Evolutionary conservation across 768 basidiomycete species (phyloP).

Genomic region (Clitopilus hobsonii): DNA sequence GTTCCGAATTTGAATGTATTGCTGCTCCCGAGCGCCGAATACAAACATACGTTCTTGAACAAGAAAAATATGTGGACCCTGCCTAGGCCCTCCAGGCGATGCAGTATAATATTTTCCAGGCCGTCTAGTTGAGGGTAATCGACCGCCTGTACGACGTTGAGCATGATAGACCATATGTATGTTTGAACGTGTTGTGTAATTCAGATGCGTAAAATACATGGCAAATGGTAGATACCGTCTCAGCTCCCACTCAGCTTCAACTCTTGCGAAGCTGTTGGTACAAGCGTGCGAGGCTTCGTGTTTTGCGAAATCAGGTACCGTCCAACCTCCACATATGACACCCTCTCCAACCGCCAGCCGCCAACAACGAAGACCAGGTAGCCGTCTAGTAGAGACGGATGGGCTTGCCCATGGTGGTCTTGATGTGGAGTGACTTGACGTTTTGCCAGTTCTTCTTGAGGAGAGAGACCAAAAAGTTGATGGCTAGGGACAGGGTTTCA

Average conservation of each 20-base stretch:
- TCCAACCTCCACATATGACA: constrained; percentile 16
- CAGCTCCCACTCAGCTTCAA: constrained; percentile 90
- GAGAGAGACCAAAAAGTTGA: constrained; percentile 99
- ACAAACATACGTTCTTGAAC: too few relatives aligned
- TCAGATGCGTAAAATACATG: not conserved
- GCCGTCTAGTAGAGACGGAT: constrained; percentile 79
- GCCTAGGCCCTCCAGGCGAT: too few relatives aligned
- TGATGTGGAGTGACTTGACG: constrained; percentile 97
- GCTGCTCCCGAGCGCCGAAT: too few relatives aligned
- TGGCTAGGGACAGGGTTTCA: constrained; percentile 47
- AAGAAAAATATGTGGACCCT: too few relatives aligned
- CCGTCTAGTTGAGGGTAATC: too few relatives aligned
- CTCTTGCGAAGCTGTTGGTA: constrained; percentile 78
- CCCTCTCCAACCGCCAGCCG: constrained; percentile 9
- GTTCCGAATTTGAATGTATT: too few relatives aligned
- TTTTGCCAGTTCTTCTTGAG: constrained; percentile 99
- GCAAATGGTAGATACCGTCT: constrained; percentile 33
- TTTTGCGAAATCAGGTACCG: constrained; percentile 68
- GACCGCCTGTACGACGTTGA: too few relatives aligned
- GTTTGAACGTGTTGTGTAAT: too few relatives aligned
- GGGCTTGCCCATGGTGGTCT: constrained; percentile 99
- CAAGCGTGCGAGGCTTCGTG: constrained; percentile 98
- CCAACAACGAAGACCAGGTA: constrained; percentile 1
- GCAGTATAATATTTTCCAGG: too few relatives aligned
- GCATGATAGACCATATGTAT: too few relatives aligned